phyloP scores from a whole-genome alignment of 257 asterid species.

The Scutellaria baicalensis region DNA sequence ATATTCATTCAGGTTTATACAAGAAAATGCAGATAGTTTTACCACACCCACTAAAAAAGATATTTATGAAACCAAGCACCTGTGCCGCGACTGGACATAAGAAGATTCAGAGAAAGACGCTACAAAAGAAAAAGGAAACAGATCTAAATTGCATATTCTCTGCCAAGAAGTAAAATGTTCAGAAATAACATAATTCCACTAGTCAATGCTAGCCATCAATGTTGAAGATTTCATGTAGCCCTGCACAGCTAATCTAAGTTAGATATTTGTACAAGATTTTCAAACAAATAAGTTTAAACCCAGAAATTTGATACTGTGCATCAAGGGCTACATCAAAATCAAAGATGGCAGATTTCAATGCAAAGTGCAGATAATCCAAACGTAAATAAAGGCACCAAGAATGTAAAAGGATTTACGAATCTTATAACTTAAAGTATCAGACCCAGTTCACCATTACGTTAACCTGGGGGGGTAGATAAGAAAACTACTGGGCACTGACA shows the following conservation, averaged over 20 bases:
- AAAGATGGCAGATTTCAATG: not conserved
- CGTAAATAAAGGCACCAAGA: not conserved
- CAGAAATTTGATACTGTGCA: not conserved
- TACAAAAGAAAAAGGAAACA: not conserved
- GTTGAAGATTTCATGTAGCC: not conserved
- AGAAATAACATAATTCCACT: not conserved
- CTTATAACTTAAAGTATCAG: not conserved
- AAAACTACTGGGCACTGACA: not conserved
- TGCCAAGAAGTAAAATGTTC: not conserved
- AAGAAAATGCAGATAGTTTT: not conserved
- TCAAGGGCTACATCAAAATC: not conserved
- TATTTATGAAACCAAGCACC: not conserved
- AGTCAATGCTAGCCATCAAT: not conserved
- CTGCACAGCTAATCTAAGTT: not conserved
- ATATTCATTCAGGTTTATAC: not conserved
- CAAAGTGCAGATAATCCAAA: not conserved
- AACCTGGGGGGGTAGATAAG: not conserved
- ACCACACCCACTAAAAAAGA: not conserved
- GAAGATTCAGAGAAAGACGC: not conserved
- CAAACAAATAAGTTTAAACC: not conserved
- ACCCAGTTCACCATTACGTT: not conserved
- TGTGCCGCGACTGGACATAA: not conserved
- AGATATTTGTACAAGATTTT: not conserved
- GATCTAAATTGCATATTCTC: not conserved
- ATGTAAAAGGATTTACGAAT: not conserved